phyloP scores from a whole-genome alignment of 805 yeast genomes.

The Wickerhamiella nectarea region DNA sequence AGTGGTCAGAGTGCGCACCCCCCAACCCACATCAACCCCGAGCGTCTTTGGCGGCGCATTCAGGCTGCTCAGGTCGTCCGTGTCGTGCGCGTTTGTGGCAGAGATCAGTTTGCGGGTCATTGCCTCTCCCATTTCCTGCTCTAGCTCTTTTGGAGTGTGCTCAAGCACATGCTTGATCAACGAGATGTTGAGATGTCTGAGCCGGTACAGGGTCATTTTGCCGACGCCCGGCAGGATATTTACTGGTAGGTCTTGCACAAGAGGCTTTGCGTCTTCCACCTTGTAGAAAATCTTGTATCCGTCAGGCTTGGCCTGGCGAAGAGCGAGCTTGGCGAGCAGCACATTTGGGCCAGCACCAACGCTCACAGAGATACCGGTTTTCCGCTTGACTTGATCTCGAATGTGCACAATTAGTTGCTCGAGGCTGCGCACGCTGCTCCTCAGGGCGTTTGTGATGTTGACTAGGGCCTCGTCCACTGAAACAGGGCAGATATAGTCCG shows the following conservation, averaged over 20 bases:
- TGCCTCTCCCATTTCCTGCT: conserved; percentile 48
- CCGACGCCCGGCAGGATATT: conserved; percentile 35
- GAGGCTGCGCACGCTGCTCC: conserved; percentile 14
- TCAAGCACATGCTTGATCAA: conserved; percentile 30
- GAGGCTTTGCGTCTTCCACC: conserved; percentile 21
- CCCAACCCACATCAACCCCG: conserved; percentile 85
- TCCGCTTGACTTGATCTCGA: conserved; percentile 29
- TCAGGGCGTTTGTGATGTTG: conserved; percentile 36
- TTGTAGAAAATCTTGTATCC: conserved; percentile 36
- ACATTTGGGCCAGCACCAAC: conserved; percentile 68
- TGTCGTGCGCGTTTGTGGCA: conserved; percentile 55
- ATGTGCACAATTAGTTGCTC: conserved; percentile 25
- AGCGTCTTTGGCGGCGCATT: conserved; percentile 49
- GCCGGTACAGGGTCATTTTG: conserved; percentile 30
- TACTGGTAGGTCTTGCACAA: conserved; percentile 29
- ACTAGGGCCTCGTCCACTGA: conserved; percentile 87
- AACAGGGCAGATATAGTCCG: conserved; percentile 52
- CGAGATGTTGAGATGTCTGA: conserved; percentile 28
- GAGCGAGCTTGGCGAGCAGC: conserved; percentile 60
- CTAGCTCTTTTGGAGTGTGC: conserved; percentile 28
- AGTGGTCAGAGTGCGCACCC: conserved; percentile 55
- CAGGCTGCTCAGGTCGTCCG: conserved; percentile 33
- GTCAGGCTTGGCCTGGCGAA: conserved; percentile 67
- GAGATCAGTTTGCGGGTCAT: conserved; percentile 51
- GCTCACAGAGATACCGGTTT: conserved; percentile 57